Evolutionary conservation across 331 rosid species (phyloP), one percentile per base, ranked within the genome.

Genomic region (Quercus tomentella): DNA sequence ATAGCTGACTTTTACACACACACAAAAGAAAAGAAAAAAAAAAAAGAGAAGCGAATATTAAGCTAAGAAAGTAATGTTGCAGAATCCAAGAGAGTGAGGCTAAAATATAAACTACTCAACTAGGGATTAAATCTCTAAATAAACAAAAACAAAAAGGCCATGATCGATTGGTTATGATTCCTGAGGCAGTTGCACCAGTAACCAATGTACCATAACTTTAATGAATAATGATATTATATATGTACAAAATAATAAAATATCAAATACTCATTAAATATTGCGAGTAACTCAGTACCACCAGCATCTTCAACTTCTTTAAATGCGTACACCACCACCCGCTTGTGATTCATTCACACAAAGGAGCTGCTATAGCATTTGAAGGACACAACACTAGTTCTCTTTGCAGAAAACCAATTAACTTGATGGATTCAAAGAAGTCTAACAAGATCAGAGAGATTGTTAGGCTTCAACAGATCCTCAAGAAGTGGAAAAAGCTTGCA

Each of bases 391-490:
- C 49, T 22, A 8, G 9, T 0, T 15, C 21, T 74, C 58, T 35
- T 4, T 67, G 58, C 22, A 63, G 54, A 26, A 49, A 70, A 26
- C 21, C 63, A 63, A 18, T 41, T 0, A 16, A 11, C 5, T 70
- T 72, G 75, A 86, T 90, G 92, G 92, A 90, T 76, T 77, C 92
- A 79, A 90, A 89, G 87, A 92, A 86, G 77, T 78, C 91, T 30
- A 90, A 89, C 91, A 92, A 89, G 87, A 90, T 92, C 79, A 83
- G 87, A 76, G 92, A 92, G 15, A 87, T 92, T 51, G 97, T 90
- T 54, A 89, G 92, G 97, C 97, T 92, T 82, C 97, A 88, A 78
- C 97, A 90, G 79, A 89, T 92, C 86, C 87, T 92, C 56, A 89
- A 86, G 84, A 92, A 92, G 69, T 89, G 97, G 97, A 89, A 89